These are phyloP conservation scores for Pythium graminicola DNA, from an alignment of 352 stramenopile genomes.

Conservation along the genomic window DNA sequence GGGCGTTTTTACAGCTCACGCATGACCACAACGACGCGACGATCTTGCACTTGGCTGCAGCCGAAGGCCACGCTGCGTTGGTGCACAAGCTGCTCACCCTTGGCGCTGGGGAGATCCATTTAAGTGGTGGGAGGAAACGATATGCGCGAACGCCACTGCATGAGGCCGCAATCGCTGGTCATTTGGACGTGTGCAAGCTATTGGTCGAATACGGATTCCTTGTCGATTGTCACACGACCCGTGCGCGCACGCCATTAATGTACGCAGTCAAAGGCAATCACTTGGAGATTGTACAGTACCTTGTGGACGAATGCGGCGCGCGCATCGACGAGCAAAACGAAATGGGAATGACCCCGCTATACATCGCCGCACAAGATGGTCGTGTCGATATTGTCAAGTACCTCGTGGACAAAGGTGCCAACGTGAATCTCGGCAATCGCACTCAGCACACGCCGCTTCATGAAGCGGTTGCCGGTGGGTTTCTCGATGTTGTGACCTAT, in stretches of 20 bases:
- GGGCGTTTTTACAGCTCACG: slow-evolving; percentile 49
- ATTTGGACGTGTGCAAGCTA: slow-evolving; percentile 39
- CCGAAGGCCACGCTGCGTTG: slow-evolving; percentile 44
- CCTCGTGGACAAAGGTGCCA: slow-evolving; percentile 37
- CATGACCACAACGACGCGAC: slow-evolving; percentile 65
- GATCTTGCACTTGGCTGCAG: slow-evolving; percentile 54
- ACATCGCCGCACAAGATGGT: slow-evolving; percentile 55
- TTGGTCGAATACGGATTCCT: slow-evolving; percentile 54
- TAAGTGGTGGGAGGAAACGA: slow-evolving; percentile 50
- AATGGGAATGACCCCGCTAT: slow-evolving; percentile 69
- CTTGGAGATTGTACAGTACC: slow-evolving; percentile 35
- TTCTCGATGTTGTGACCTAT: slow-evolving; percentile 35
- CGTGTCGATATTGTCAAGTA: slow-evolving; percentile 40
- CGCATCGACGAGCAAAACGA: slow-evolving; percentile 75
- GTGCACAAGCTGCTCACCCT: slow-evolving; percentile 38
- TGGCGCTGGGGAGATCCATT: slow-evolving; percentile 51
- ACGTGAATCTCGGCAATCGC: slow-evolving; percentile 59
- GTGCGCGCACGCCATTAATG: slow-evolving; percentile 67
- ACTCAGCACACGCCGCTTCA: slow-evolving; percentile 60
- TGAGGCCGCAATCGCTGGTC: slow-evolving; percentile 61
- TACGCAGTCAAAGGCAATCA: slow-evolving; percentile 66
- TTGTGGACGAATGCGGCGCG: slow-evolving; percentile 42
- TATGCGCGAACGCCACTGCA: slow-evolving; percentile 70
- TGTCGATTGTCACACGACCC: slow-evolving; percentile 74
- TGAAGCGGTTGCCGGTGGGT: slow-evolving; percentile 54